Percentiles rank a stretch among this genome's conserved stretches.
These are phyloP conservation scores for Boletus mariae DNA, from an alignment of 1,284 basidiomycete genomes.

Conservation along the genomic window DNA sequence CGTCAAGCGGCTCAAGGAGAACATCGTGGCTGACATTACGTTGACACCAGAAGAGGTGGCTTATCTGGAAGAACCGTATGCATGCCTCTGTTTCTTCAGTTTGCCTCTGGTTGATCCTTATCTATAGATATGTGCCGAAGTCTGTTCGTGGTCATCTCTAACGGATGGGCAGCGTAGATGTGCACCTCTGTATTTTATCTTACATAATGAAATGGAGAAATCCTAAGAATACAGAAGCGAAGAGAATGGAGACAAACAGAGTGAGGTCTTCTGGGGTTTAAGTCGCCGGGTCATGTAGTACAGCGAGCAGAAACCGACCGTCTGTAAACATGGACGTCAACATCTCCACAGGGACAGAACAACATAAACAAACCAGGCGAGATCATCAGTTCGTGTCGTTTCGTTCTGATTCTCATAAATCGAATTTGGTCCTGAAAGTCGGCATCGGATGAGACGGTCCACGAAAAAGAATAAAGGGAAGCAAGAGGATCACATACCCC, in stretches of 20 bases:
- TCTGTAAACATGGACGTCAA: conserved; percentile 43
- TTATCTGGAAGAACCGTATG: conserved; percentile 32
- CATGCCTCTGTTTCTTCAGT: background rate
- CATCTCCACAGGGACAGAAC: background rate
- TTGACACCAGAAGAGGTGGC: conserved; percentile 28
- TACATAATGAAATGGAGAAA: conserved; percentile 6
- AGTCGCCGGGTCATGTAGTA: conserved; percentile 72
- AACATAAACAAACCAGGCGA: conserved; percentile 69
- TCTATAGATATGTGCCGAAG: conserved; percentile 20
- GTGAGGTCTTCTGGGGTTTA: conserved; percentile 7
- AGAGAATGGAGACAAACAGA: background rate
- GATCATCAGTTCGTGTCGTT: conserved; percentile 90
- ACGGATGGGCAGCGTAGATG: background rate
- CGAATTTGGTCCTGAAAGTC: conserved; percentile 74
- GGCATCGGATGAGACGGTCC: background rate
- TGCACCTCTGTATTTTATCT: conserved; percentile 2
- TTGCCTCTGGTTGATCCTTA: background rate
- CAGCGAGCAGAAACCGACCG: conserved; percentile 78
- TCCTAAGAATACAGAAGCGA: conserved; percentile 17
- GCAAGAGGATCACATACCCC: conserved; percentile 39
- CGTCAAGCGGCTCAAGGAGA: conserved; percentile 23
- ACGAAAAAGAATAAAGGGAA: background rate
- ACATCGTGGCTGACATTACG: conserved; percentile 15
- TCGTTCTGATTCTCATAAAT: conserved; percentile 89
- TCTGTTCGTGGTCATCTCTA: conserved; percentile 19